Percentiles rank a stretch among this genome's conserved stretches.
These are phyloP conservation scores for Cercophora newfieldiana DNA, from an alignment of 495 filamentous ascomycete genomes.

Conservation along the genomic window DNA sequence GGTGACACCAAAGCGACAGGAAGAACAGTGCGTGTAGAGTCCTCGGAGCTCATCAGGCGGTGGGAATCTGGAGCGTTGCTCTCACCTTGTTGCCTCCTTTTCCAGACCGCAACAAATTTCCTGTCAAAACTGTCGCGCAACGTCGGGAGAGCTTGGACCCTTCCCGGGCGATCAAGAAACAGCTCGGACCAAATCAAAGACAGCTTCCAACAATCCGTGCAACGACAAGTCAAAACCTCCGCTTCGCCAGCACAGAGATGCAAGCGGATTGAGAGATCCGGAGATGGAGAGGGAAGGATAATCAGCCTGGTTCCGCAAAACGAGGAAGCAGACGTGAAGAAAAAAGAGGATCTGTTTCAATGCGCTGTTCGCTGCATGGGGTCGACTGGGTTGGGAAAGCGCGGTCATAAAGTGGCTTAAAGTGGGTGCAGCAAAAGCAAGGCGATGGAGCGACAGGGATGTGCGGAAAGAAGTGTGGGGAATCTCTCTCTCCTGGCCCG, in stretches of 20 bases:
- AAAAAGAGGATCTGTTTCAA: constrained; percentile 17
- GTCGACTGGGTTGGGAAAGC: constrained; percentile 14
- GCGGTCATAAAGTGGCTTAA: constrained; percentile 10
- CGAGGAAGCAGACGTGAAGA: constrained; percentile 4
- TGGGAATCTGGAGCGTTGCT: not conserved
- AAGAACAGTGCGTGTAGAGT: not conserved
- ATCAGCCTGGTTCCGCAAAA: constrained; percentile 6
- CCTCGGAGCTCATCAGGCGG: not conserved
- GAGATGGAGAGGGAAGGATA: not conserved
- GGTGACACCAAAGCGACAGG: not conserved
- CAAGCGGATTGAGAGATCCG: constrained; percentile 9
- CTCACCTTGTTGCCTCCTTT: constrained; percentile 13
- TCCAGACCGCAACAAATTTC: constrained; percentile 14
- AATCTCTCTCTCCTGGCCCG: not conserved
- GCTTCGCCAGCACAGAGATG: constrained; percentile 5
- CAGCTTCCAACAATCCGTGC: not conserved
- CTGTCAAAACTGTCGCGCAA: constrained; percentile 8
- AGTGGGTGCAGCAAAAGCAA: constrained; percentile 11
- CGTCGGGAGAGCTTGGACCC: constrained; percentile 10
- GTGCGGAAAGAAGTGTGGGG: not conserved
- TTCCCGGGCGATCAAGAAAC: not conserved
- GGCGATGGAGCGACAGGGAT: constrained; percentile 7
- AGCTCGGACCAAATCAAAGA: not conserved
- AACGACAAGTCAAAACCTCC: not conserved
- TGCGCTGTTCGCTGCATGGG: constrained; percentile 15